Evolutionary conservation across 495 filamentous ascomycete species (phyloP), one percentile per base, ranked within the genome.

Genomic region (Penicillium longicatenatum): DNA sequence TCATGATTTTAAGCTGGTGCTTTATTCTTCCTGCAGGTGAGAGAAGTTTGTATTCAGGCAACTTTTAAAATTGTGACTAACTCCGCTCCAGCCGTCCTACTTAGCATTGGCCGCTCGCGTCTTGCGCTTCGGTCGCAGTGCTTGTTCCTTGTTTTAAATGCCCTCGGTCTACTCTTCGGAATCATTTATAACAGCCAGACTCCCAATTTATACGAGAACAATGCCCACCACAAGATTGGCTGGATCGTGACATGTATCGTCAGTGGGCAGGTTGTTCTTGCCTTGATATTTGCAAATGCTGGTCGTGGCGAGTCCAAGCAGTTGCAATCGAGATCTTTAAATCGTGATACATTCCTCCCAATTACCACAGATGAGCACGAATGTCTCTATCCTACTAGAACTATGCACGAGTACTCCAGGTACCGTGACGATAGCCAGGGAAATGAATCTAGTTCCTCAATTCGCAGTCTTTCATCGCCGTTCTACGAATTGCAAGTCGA

Each of bases 351-450:
- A 8, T 88, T 91, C 66, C 79, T 93, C 31, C 88, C 86, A 6
- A 80, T 93, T 14, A 85, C 89, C 7, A 85, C 80, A 0, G 82
- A 86, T 52, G 85, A 84, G 49, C 49, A 86, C 26, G 26, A 26
- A 52, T 81, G 79, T 57, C 77, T 76, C 39, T 79, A 82, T 50
- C 70, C 74, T 8, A 67, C 68, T 33, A 70, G 70, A 31, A 53
- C 69, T n/a, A 67, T 71, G 31, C 70, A 81, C 53, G 71, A 71
- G 10, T 82, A 84, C 64, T 85, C 90, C 39, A 89, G 83, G 71
- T 96, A 91, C 4, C 79, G 88, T 49, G 94, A 97, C 69, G 96
- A 92, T 55, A 92, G 91, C 4, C 93, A 96, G 60, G 91, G 91
- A 16, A 92, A 90, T 0, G 91, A 94, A 61, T 82, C 82, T 4